Conservation (phyloP, 2,329 filamentous ascomycete species). For the Macrophomina pseudophaseolina region DNA sequence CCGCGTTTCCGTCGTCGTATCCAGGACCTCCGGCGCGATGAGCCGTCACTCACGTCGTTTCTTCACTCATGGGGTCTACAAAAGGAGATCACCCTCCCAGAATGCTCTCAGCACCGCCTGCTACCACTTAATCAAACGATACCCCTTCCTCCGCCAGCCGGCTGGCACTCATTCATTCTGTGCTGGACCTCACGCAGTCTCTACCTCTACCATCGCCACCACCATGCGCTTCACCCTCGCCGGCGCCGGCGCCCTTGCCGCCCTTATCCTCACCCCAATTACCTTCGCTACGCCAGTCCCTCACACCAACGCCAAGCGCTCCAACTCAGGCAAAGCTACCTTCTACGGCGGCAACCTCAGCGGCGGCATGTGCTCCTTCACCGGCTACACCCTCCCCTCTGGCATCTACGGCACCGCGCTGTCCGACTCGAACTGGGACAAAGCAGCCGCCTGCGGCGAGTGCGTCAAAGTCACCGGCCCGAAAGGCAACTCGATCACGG, state of each 20-base stretch:
- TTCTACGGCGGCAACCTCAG: slow-evolving; percentile 49
- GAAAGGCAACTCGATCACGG: slow-evolving; percentile 62
- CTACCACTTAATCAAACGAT: background rate
- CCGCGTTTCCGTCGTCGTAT: background rate
- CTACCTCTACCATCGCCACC: background rate
- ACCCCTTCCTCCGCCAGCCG: background rate
- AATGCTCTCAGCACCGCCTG: background rate
- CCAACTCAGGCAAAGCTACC: slow-evolving; percentile 37
- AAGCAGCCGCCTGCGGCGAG: slow-evolving; percentile 62
- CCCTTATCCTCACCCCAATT: background rate
- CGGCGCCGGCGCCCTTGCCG: background rate
- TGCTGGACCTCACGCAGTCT: background rate
- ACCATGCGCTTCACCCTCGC: background rate
- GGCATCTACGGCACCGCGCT: slow-evolving; percentile 66
- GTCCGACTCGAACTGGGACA: slow-evolving; percentile 63
- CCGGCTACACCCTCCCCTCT: slow-evolving; percentile 65
- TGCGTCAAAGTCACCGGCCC: slow-evolving; percentile 66
- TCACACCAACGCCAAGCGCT: background rate
- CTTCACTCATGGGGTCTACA: background rate
- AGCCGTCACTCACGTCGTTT: background rate
- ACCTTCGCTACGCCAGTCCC: background rate
- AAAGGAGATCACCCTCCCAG: background rate
- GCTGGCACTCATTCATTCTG: background rate
- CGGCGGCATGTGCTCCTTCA: slow-evolving; percentile 69
- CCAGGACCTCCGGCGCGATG: slow-evolving; percentile 1